Conservation (phyloP, 192 early-diverging fungal species). For the Coemansia sp. region DNA sequence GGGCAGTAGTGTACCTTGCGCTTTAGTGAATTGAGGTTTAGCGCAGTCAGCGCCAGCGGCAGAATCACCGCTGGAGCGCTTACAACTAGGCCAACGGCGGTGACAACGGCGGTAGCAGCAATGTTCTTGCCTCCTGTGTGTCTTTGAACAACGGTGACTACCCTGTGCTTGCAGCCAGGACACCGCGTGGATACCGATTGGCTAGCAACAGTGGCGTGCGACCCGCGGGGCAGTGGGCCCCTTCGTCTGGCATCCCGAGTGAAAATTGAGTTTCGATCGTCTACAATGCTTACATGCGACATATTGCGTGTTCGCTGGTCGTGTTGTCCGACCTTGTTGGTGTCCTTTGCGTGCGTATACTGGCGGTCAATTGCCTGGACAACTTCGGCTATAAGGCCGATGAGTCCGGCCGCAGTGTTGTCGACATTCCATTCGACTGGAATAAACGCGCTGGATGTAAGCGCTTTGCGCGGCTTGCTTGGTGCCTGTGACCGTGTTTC, state of each 20-base stretch:
- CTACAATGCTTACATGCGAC: constrained; percentile 29
- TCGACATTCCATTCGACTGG: constrained; percentile 33
- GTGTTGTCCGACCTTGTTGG: constrained; percentile 1
- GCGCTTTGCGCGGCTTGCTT: constrained; percentile 13
- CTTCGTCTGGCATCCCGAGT: constrained; percentile 15
- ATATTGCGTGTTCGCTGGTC: constrained; percentile 10
- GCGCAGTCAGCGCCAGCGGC: constrained; percentile 43
- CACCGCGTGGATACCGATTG: constrained; percentile 30
- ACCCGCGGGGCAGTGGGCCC: constrained; percentile 27
- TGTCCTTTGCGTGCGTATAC: constrained; percentile 11
- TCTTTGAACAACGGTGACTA: constrained; percentile 40
- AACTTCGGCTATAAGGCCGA: constrained; percentile 31
- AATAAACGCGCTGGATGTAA: constrained; percentile 45
- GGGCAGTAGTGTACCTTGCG: constrained; percentile 48
- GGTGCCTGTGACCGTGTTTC: background rate
- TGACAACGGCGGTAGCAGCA: constrained; percentile 36
- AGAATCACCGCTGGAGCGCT: constrained; percentile 39
- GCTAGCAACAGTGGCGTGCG: constrained; percentile 26
- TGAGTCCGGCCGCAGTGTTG: constrained; percentile 17
- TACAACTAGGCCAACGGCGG: constrained; percentile 36
- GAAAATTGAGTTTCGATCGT: constrained; percentile 38
- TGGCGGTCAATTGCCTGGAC: constrained; percentile 37
- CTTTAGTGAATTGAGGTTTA: constrained; percentile 42
- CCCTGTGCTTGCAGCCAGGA: constrained; percentile 26
- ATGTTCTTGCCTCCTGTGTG: constrained; percentile 46